These are phyloP conservation scores for Tricholoma saponaceum DNA, from an alignment of 768 basidiomycete genomes.

Conservation along the genomic window DNA sequence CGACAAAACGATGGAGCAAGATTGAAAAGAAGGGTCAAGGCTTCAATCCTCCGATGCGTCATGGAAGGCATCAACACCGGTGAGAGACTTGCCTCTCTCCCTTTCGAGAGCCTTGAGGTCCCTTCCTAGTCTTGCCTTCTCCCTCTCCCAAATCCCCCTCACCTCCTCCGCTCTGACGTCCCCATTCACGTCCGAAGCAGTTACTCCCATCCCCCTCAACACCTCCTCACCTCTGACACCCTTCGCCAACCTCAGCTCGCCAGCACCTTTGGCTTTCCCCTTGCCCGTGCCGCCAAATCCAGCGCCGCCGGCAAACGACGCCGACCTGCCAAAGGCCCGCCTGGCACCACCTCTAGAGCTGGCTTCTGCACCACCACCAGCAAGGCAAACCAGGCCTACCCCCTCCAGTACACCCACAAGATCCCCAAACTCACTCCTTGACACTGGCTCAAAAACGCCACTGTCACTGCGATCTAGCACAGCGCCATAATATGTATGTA, in stretches of 20 bases:
- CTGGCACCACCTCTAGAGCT: conserved; percentile 29
- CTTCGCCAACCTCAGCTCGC: conserved; percentile 53
- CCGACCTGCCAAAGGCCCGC: conserved; percentile 50
- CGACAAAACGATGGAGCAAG: conserved; percentile 2
- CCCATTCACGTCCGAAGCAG: conserved; percentile 18
- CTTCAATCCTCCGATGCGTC: conserved; percentile 17
- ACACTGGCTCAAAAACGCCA: conserved; percentile 58
- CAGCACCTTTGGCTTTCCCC: conserved; percentile 34
- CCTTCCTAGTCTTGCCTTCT: conserved; percentile 38
- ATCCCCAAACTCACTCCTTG: conserved; percentile 74
- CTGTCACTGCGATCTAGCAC: conserved; percentile 54
- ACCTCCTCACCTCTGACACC: conserved; percentile 67
- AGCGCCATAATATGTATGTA: conserved; percentile 61
- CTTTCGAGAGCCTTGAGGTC: conserved; percentile 35
- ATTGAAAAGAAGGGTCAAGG: neutral
- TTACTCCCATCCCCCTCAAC: conserved; percentile 63
- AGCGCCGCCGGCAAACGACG: conserved; percentile 48
- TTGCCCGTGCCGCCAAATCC: conserved; percentile 32
- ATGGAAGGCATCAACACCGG: conserved; percentile 13
- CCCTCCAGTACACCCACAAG: conserved; percentile 71
- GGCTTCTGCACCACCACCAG: conserved; percentile 6
- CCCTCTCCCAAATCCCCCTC: conserved; percentile 49
- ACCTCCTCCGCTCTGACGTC: conserved; percentile 50
- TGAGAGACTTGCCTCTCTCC: conserved; percentile 10
- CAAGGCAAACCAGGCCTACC: conserved; percentile 43